Base-by-base conservation (phyloP, 2,329 filamentous ascomycete genomes). In the Paecilomyces variotii region DNA sequence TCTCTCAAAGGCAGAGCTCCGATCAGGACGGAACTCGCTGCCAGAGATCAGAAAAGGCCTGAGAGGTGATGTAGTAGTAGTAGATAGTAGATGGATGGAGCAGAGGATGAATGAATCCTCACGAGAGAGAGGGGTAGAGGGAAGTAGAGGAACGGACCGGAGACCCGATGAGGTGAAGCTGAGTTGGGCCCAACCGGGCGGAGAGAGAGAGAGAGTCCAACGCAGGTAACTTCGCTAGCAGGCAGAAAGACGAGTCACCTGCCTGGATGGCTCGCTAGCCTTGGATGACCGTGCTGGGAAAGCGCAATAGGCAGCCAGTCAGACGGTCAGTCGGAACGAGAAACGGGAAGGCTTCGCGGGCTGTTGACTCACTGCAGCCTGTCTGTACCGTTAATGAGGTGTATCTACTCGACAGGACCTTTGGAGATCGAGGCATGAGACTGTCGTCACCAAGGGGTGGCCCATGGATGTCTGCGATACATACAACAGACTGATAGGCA, bases 121-220 rank as follows among this genome's bases (percentile, higher is more conserved):
- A 24, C 9, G 49, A 52, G 26, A 52, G 49, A 26, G 25, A n/a
- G 25, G 25, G 50, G 56, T 27, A 54, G 55, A 28, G 57, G 55
- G 19, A 19, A 49, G 55, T 12, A 55, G 53, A 51, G 51, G 27
- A 56, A 26, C 28, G 54, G 54, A 53, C 3, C n/a, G 25, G 39
- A n/a, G 53, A 53, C 30, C 30, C 24, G 53, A 32, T 32, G 53
- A 53, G 58, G 25, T 52, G 39, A 30, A 56, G 56, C 11, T 52
- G 54, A 52, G 54, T 30, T 45, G 34, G 50, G 32, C 14, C 39
- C 51, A 45, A 52, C 52, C 45, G 45, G 51, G 19, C 50, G 50
- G 55, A 51, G 27, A 26, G 51, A 9, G 55, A 51, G 27, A 26
- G 51, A 9, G 30, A 27, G 3, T 11, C 7, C n/a, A 56, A 54